phyloP scores from a whole-genome alignment of 2,329 filamentous ascomycete genomes.

The Westerdykella sp. region DNA sequence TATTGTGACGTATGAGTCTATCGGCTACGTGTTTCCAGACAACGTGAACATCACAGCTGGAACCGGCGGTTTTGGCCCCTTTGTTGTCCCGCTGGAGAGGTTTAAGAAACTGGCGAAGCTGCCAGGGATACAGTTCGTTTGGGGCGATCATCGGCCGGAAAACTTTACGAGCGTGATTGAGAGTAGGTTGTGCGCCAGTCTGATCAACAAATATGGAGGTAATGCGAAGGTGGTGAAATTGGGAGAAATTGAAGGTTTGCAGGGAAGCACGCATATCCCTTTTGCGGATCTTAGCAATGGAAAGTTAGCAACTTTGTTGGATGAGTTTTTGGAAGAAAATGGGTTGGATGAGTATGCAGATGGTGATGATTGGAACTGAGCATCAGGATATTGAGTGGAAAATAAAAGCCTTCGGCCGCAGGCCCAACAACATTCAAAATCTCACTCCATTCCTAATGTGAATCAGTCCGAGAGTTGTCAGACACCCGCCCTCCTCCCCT shows the following conservation, averaged over 20 bases:
- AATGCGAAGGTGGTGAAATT: constrained; percentile 21
- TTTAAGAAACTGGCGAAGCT: constrained; percentile 21
- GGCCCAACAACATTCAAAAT: too few species aligned
- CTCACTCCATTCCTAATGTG: too few species aligned
- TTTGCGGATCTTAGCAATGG: constrained; percentile 22
- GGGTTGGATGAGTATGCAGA: constrained; percentile 17
- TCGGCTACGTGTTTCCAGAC: constrained; percentile 22
- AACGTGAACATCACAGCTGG: constrained; percentile 19
- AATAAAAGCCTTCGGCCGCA: too few species aligned
- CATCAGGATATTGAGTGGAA: too few species aligned
- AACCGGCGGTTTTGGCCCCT: constrained; percentile 16
- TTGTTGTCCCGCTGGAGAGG: constrained; percentile 14
- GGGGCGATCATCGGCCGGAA: constrained; percentile 21
- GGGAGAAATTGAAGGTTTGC: constrained; percentile 14
- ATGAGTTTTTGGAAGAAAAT: constrained; percentile 14
- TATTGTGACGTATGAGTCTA: constrained; percentile 21
- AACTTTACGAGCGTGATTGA: constrained; percentile 11
- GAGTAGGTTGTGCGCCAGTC: constrained; percentile 10
- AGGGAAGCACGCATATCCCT: constrained; percentile 21
- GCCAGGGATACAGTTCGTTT: constrained; percentile 17
- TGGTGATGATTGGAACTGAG: constrained; percentile 6
- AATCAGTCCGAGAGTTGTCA: too few species aligned
- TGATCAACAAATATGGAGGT: constrained; percentile 22
- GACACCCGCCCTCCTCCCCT: too few species aligned
- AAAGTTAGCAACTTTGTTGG: constrained; percentile 15